phyloP scores from a whole-genome alignment of 768 basidiomycete species.

The Mycena chlorophos region DNA sequence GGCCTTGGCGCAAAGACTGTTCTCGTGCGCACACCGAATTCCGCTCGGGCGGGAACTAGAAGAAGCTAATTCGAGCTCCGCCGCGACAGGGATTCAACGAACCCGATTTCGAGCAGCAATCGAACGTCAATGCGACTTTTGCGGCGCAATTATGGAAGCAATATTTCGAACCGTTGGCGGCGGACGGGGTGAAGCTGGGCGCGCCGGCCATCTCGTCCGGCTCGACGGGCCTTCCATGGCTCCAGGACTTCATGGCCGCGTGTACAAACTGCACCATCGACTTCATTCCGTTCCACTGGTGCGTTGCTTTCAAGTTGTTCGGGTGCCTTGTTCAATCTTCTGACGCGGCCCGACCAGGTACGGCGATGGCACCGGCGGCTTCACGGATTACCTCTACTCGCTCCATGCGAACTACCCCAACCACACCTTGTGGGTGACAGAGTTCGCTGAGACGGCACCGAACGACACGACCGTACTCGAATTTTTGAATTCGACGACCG shows the following conservation, averaged over 20 bases:
- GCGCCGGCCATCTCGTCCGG: slow-evolving; percentile 59
- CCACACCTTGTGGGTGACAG: slow-evolving; percentile 63
- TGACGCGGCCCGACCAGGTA: slow-evolving; percentile 51
- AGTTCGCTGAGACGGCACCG: slow-evolving; percentile 56
- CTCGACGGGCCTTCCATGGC: slow-evolving; percentile 54
- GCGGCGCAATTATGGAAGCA: slow-evolving; percentile 60
- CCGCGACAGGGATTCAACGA: slow-evolving; percentile 37
- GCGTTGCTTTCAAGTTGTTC: slow-evolving; percentile 25
- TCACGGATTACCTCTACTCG: slow-evolving; percentile 55
- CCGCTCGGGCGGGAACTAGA: not conserved
- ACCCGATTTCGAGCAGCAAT: slow-evolving; percentile 57
- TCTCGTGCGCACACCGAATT: slow-evolving; percentile 49
- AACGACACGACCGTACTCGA: slow-evolving; percentile 47
- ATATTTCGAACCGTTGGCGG: slow-evolving; percentile 56
- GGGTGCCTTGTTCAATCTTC: slow-evolving; percentile 28
- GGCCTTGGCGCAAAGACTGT: slow-evolving; percentile 50
- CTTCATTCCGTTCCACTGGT: slow-evolving; percentile 54
- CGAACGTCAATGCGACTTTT: slow-evolving; percentile 44
- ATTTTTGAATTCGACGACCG: slow-evolving; percentile 60
- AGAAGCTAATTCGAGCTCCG: not conserved
- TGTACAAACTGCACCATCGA: slow-evolving; percentile 53
- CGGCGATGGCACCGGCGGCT: slow-evolving; percentile 53
- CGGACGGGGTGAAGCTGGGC: slow-evolving; percentile 50
- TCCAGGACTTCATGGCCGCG: slow-evolving; percentile 50
- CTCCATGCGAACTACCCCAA: slow-evolving; percentile 52